Percentiles rank a stretch among this genome's conserved stretches.
Evolutionary conservation across 345 rosid species (phyloP).

Genomic region (Adansonia digitata): DNA sequence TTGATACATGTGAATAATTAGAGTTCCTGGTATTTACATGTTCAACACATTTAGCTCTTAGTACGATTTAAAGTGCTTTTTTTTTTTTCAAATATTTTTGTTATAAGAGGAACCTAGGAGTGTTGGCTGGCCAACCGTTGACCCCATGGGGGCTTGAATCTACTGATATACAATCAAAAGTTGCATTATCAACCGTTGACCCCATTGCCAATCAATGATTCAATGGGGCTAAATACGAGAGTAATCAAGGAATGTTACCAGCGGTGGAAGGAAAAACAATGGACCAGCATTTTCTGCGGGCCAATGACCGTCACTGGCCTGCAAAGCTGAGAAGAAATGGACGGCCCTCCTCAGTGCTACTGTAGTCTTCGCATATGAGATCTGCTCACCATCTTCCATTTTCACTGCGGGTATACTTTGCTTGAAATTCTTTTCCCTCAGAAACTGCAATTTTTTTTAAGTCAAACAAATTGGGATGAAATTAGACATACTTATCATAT

Average conservation of each 20-base stretch:
- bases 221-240: background rate
- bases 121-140: too few species aligned
- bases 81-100: too few species aligned
- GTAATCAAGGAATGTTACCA: constrained; percentile 31
- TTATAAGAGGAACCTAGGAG: too few species aligned
- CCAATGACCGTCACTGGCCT: constrained; percentile 63
- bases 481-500: background rate
- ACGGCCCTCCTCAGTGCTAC: constrained; percentile 41
- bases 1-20: too few species aligned
- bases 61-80: too few species aligned
- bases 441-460: constrained; percentile 29
- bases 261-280: constrained; percentile 57
- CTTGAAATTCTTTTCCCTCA: constrained; percentile 52
- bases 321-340: constrained; percentile 51
- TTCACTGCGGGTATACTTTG: constrained; percentile 38
- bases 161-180: too few species aligned
- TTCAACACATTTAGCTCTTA: too few species aligned
- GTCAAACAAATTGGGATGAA: background rate
- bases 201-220: too few species aligned
- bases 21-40: too few species aligned
- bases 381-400: constrained; percentile 41
- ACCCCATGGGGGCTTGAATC: too few species aligned
- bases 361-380: constrained; percentile 41
- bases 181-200: too few species aligned
- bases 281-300: constrained; percentile 64